These are phyloP conservation scores for Mortierella sp. DNA, from an alignment of 371 early-diverging fungal species.

Conservation along the genomic window DNA sequence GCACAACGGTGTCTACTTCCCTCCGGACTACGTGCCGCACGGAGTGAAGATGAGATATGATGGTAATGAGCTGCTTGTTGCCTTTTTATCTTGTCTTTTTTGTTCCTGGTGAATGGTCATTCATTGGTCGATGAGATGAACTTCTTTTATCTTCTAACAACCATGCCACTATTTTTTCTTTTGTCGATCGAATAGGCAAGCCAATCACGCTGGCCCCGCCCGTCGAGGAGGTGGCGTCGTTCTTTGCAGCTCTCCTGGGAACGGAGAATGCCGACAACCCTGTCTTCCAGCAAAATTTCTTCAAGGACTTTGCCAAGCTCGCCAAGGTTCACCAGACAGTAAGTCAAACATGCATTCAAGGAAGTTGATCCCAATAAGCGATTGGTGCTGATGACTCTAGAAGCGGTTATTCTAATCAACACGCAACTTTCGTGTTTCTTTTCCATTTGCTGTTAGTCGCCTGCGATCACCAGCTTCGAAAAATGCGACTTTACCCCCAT, in stretches of 20 bases:
- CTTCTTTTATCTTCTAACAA: not conserved
- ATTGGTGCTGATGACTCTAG: not conserved
- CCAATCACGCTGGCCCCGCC: slow-evolving; percentile 80
- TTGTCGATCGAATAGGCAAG: slow-evolving; percentile 55
- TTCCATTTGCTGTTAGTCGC: slow-evolving; percentile 57
- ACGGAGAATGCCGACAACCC: slow-evolving; percentile 90
- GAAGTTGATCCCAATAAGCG: no score
- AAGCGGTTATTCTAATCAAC: no score
- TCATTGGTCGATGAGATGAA: not conserved
- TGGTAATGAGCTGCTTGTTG: slow-evolving; percentile 62
- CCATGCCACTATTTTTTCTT: not conserved
- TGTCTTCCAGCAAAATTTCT: slow-evolving; percentile 93
- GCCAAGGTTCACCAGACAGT: slow-evolving; percentile 76
- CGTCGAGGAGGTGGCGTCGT: slow-evolving; percentile 96
- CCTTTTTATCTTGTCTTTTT: not conserved
- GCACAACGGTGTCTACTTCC: slow-evolving; percentile 93
- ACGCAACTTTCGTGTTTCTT: not conserved
- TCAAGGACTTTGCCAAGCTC: slow-evolving; percentile 84
- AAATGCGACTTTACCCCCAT: slow-evolving; percentile 95
- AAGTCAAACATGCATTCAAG: slow-evolving; percentile 31
- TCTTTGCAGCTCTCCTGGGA: slow-evolving; percentile 90
- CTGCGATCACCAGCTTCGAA: slow-evolving; percentile 81
- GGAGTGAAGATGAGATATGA: slow-evolving; percentile 91
- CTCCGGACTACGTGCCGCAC: slow-evolving; percentile 94
- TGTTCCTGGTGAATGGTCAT: no score